A percentile compares a stretch with the other conserved stretches of the same genome.
Conservation (phyloP, 1,284 basidiomycete genomes). For the Austropuccinia psidii region DNA sequence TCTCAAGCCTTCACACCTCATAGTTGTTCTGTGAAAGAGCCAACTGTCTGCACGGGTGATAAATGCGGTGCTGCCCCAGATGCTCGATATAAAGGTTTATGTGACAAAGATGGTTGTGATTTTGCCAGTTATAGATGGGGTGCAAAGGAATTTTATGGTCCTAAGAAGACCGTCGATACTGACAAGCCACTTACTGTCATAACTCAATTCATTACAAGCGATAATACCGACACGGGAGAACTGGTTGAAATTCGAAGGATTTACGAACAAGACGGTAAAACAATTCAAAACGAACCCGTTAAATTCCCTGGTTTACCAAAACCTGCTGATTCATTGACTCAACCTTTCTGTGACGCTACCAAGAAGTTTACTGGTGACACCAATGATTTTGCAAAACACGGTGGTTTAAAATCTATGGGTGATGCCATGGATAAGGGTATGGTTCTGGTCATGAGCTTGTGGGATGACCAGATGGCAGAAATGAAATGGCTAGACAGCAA, state of each 20-base stretch:
- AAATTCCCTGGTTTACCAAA: background rate
- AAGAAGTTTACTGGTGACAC: conserved; percentile 52
- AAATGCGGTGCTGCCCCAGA: conserved; percentile 1
- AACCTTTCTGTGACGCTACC: conserved; percentile 50
- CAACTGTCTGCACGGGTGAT: background rate
- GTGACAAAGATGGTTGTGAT: conserved; percentile 34
- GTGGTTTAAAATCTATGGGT: conserved; percentile 53
- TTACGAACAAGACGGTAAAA: conserved; percentile 21
- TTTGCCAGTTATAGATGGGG: conserved; percentile 11
- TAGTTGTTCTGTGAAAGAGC: background rate
- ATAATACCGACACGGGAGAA: background rate
- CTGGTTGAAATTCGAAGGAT: conserved; percentile 11
- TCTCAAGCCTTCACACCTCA: conserved; percentile 27
- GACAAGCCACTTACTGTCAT: conserved; percentile 18
- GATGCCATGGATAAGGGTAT: conserved; percentile 52
- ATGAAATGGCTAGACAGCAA: conserved; percentile 59
- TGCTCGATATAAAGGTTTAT: conserved; percentile 1
- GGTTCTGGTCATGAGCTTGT: conserved; percentile 56
- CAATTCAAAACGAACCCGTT: conserved; percentile 12
- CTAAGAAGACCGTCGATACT: background rate
- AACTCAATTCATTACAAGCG: conserved; percentile 24
- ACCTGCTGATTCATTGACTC: conserved; percentile 50
- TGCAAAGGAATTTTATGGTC: conserved; percentile 19
- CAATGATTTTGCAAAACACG: conserved; percentile 52
- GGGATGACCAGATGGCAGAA: conserved; percentile 56